Evolutionary conservation across 2,329 filamentous ascomycete species (phyloP).

Genomic region (Fusarium robinianum): DNA sequence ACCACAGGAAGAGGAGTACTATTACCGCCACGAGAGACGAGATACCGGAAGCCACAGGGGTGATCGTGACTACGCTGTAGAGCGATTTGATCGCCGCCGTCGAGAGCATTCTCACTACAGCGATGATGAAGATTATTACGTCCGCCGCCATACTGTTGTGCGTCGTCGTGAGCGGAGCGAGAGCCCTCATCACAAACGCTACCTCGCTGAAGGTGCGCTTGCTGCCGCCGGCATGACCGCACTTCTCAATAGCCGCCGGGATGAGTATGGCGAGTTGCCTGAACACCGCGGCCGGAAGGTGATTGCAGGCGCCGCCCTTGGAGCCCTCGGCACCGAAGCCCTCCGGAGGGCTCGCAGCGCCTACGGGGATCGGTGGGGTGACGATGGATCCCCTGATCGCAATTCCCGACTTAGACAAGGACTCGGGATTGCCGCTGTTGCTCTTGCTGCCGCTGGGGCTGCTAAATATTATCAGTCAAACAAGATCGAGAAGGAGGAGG

Average conservation of each 20-base stretch:
- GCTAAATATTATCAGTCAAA: slow-evolving; percentile 66
- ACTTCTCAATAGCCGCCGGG: slow-evolving; percentile 59
- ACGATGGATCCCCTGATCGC: slow-evolving; percentile 46
- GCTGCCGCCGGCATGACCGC: slow-evolving; percentile 66
- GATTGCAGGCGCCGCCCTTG: slow-evolving; percentile 64
- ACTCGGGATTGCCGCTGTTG: slow-evolving; percentile 65
- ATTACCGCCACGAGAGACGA: slow-evolving; percentile 53
- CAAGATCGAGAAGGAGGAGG: slow-evolving; percentile 64
- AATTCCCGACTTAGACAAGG: slow-evolving; percentile 62
- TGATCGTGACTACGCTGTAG: slow-evolving; percentile 39
- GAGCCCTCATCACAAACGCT: slow-evolving; percentile 59
- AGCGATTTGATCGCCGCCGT: slow-evolving; percentile 47
- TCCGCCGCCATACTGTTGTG: slow-evolving; percentile 51
- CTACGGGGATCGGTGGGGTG: slow-evolving; percentile 58
- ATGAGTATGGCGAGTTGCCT: slow-evolving; percentile 53
- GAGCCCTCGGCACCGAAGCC: slow-evolving; percentile 65
- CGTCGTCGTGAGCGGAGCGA: slow-evolving; percentile 57
- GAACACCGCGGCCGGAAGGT: slow-evolving; percentile 62
- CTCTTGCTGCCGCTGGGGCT: slow-evolving; percentile 66
- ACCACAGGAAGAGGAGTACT: slow-evolving; percentile 53
- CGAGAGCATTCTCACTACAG: slow-evolving; percentile 50
- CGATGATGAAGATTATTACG: slow-evolving; percentile 55
- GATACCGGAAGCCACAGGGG: slow-evolving; percentile 48
- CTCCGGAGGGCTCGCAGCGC: slow-evolving; percentile 63
- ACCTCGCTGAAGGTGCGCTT: slow-evolving; percentile 66